These are phyloP conservation scores for Sanguinoderma infundibulare DNA, from an alignment of 1,284 basidiomycete genomes.

Conservation along the genomic window DNA sequence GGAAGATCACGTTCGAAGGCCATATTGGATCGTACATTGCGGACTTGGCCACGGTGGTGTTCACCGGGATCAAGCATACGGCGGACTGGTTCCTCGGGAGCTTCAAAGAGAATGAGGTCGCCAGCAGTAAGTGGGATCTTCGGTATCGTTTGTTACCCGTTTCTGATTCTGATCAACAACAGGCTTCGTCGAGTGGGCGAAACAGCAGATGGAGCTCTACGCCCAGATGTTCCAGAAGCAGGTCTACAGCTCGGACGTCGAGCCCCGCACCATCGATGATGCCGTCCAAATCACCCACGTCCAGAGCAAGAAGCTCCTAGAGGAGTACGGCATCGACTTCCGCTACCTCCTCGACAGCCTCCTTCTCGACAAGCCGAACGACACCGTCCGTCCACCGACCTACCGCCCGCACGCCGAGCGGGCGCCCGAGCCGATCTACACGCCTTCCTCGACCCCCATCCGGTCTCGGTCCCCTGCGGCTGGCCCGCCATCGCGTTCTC, in stretches of 20 bases:
- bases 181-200: constrained; percentile 97
- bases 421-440: constrained; percentile 33
- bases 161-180: neutral
- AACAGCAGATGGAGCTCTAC: constrained; percentile 83
- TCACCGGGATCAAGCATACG: constrained; percentile 92
- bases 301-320: constrained; percentile 86
- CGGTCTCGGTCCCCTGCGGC: constrained; percentile 36
- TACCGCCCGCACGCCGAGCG: constrained; percentile 37
- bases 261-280: constrained; percentile 71
- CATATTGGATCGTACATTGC: constrained; percentile 83
- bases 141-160: neutral
- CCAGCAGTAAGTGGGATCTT: constrained; percentile 87
- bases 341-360: constrained; percentile 81
- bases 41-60: constrained; percentile 83
- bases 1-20: constrained; percentile 92
- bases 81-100: constrained; percentile 97
- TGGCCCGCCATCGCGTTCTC: constrained; percentile 27
- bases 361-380: constrained; percentile 57
- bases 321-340: constrained; percentile 94
- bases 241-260: constrained; percentile 85
- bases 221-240: constrained; percentile 89
- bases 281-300: constrained; percentile 75
- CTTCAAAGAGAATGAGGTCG: constrained; percentile 94
- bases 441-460: constrained; percentile 36
- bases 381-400: constrained; percentile 34